Conservation (phyloP, 1,284 basidiomycete genomes). For the Trichosporon sp. region DNA sequence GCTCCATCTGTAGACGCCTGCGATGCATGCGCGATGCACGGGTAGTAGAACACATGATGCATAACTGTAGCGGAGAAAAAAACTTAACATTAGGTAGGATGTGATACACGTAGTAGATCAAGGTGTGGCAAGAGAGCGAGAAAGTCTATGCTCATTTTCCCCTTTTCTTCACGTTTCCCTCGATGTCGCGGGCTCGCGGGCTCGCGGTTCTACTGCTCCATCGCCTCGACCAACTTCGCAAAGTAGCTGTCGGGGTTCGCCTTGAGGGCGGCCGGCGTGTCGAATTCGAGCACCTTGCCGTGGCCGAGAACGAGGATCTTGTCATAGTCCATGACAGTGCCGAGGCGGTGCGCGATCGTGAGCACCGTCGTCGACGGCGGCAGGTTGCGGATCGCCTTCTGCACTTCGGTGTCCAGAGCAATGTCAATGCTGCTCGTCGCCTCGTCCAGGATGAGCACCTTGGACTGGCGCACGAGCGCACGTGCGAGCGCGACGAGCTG, state of each 20-base stretch:
- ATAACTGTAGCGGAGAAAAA: background rate
- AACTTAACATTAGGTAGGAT: background rate
- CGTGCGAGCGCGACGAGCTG: conserved; percentile 60
- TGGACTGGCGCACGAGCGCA: conserved; percentile 54
- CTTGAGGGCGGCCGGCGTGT: conserved; percentile 61
- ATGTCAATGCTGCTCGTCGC: conserved; percentile 52
- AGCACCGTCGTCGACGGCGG: conserved; percentile 49
- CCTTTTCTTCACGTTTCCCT: background rate
- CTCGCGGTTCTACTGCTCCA: conserved; percentile 30
- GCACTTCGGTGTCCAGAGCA: conserved; percentile 53
- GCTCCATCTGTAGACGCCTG: conserved; percentile 16
- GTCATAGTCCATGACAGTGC: conserved; percentile 54
- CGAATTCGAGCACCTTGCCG: conserved; percentile 56
- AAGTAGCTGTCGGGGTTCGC: conserved; percentile 55
- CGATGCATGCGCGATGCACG: background rate
- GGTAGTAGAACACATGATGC: background rate
- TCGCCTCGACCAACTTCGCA: conserved; percentile 58
- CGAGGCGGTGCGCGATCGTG: conserved; percentile 52
- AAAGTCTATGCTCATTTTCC: background rate
- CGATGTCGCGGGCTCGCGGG: too few species aligned
- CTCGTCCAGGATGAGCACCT: conserved; percentile 57
- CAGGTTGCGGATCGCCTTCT: conserved; percentile 52
- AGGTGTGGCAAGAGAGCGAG: background rate
- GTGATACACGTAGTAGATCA: background rate
- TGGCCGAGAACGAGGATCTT: conserved; percentile 55